Conservation (phyloP, 352 stramenopile species). For the Phytophthora idaei region DNA sequence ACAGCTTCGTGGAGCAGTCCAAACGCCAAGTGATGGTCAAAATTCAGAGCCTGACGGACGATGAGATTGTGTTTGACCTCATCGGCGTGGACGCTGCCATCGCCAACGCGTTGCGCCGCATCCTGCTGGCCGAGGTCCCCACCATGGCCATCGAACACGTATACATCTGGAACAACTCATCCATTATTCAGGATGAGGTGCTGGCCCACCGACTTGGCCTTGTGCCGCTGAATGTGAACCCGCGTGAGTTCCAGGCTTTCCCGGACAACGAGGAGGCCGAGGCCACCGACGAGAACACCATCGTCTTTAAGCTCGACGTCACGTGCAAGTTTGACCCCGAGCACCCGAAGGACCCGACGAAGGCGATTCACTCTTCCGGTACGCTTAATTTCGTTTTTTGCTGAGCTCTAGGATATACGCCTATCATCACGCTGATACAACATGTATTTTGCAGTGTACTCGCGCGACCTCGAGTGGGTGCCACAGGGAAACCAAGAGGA, state of each 20-base stretch:
- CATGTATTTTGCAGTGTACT: constrained; percentile 80
- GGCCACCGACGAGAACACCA: constrained; percentile 95
- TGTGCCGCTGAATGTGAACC: constrained; percentile 84
- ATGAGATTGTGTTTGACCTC: constrained; percentile 93
- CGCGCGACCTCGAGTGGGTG: constrained; percentile 94
- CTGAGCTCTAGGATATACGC: neutral
- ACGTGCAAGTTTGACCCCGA: constrained; percentile 82
- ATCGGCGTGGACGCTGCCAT: constrained; percentile 92
- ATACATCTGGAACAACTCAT: constrained; percentile 95
- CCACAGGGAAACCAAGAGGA: constrained; percentile 96
- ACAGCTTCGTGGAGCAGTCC: constrained; percentile 82
- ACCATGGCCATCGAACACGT: constrained; percentile 95
- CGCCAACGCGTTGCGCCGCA: constrained; percentile 91
- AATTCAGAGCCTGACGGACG: constrained; percentile 81
- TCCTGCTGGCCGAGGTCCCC: constrained; percentile 91
- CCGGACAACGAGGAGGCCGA: constrained; percentile 89
- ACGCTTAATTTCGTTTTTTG: constrained; percentile 19
- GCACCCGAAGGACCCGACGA: constrained; percentile 68
- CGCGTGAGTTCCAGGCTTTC: constrained; percentile 87
- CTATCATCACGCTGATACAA: constrained; percentile 1
- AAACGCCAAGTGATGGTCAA: constrained; percentile 88
- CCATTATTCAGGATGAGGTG: constrained; percentile 94
- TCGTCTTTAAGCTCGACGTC: constrained; percentile 96
- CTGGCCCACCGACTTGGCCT: constrained; percentile 91
- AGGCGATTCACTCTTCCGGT: constrained; percentile 71